These are phyloP conservation scores for Entomortierella lignicola DNA, from an alignment of 192 early-diverging fungal genomes.

Conservation along the genomic window DNA sequence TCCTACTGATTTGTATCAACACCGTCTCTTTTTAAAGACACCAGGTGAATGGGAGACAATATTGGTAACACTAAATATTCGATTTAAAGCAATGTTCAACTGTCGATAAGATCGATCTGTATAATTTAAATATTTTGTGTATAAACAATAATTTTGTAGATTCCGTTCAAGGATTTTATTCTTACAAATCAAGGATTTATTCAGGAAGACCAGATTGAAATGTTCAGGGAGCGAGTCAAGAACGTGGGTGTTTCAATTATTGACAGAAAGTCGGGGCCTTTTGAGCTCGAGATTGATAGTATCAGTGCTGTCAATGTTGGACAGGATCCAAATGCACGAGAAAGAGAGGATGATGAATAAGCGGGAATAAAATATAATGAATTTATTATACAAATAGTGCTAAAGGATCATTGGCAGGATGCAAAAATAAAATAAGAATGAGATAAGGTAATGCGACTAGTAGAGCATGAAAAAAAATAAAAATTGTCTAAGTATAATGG, in stretches of 20 bases:
- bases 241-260: constrained; percentile 91
- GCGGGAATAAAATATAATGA: not conserved
- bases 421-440: constrained; percentile 14
- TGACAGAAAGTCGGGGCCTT: constrained; percentile 85
- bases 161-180: constrained; percentile 95
- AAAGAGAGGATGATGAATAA: constrained; percentile 21
- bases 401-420: constrained; percentile 2
- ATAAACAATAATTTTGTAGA: constrained; percentile 66
- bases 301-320: constrained; percentile 93
- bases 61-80: constrained; percentile 65
- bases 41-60: constrained; percentile 95
- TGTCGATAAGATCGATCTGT: no score
- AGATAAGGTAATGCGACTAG: not conserved
- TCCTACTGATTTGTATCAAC: constrained; percentile 91
- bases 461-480: not conserved
- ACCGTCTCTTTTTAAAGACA: constrained; percentile 85
- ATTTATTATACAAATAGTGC: constrained; percentile 35
- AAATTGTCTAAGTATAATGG: no score
- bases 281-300: constrained; percentile 89
- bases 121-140: no score
- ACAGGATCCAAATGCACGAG: constrained; percentile 67
- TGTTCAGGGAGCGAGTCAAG: constrained; percentile 86
- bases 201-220: constrained; percentile 85
- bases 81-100: no score
- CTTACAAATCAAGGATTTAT: constrained; percentile 91